A percentile compares a stretch with the other conserved stretches of the same genome.
Conservation (phyloP, 257 asterid genomes). For the Paulownia fortunei region DNA sequence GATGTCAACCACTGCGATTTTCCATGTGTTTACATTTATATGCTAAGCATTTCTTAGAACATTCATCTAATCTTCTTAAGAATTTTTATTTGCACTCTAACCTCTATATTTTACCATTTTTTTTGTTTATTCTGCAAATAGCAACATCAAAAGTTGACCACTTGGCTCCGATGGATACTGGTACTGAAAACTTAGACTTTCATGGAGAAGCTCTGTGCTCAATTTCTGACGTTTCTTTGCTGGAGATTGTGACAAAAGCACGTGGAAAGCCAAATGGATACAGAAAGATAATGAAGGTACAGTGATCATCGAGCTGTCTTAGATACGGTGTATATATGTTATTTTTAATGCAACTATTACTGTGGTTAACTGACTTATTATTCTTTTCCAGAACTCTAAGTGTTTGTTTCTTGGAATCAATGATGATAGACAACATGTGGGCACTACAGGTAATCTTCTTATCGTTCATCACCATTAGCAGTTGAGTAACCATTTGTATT, state of each 20-base stretch:
- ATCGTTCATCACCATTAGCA: conserved; percentile 26
- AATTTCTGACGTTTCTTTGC: conserved; percentile 77
- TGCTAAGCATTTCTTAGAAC: background rate
- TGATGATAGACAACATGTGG: conserved; percentile 74
- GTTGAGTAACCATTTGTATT: conserved; percentile 8
- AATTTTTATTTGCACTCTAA: conserved; percentile 14
- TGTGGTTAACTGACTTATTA: conserved; percentile 29
- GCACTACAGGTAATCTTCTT: conserved; percentile 75
- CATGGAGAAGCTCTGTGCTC: conserved; percentile 89
- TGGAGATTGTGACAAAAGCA: conserved; percentile 83
- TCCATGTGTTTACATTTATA: background rate
- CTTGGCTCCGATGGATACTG: conserved; percentile 44
- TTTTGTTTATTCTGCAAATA: conserved; percentile 41
- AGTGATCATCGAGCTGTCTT: conserved; percentile 25
- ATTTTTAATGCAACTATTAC: conserved; percentile 1
- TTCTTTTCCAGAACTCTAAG: conserved; percentile 59
- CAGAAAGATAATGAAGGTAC: conserved; percentile 86
- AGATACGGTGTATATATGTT: conserved; percentile 20
- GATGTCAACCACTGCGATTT: background rate
- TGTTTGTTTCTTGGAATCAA: conserved; percentile 82
- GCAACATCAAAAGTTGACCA: conserved; percentile 78
- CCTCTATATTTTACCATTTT: conserved; percentile 8
- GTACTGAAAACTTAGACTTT: conserved; percentile 56
- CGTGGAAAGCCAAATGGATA: conserved; percentile 92
- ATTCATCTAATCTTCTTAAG: conserved; percentile 10